A percentile compares a stretch with the other conserved stretches of the same genome.
Evolutionary conservation across 148 eudicot species (phyloP).

Genomic region (Spergularia marina): DNA sequence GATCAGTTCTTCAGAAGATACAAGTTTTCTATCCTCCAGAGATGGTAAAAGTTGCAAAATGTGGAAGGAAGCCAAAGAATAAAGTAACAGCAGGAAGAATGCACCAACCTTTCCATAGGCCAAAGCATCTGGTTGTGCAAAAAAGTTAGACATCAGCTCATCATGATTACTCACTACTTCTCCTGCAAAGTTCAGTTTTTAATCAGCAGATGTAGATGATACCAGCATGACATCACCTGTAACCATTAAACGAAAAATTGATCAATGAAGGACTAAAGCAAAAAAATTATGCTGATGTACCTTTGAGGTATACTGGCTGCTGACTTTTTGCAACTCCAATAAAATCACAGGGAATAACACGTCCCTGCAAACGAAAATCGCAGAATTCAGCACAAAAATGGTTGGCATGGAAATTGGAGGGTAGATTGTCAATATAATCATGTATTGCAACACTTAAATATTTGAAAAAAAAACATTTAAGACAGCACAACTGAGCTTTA

Average conservation of each 20-base stretch:
- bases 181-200: constrained; percentile 45
- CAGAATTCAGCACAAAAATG: constrained; percentile 8
- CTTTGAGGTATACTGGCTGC: constrained; percentile 92
- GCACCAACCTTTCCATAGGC: constrained; percentile 90
- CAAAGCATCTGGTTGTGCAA: constrained; percentile 98
- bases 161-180: constrained; percentile 94
- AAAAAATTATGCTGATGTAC: constrained; percentile 28
- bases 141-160: constrained; percentile 99
- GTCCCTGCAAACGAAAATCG: constrained; percentile 62
- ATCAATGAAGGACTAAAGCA: not conserved
- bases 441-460: not conserved
- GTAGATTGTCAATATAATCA: not conserved
- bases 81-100: not conserved
- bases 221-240: not conserved
- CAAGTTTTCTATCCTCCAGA: not conserved
- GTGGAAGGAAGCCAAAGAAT: not conserved
- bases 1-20: not conserved
- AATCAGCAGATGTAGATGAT: constrained; percentile 5
- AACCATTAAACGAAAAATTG: not conserved
- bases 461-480: not conserved
- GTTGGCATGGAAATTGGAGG: not conserved
- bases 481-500: no score
- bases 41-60: not conserved
- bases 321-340: constrained; percentile 92
- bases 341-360: constrained; percentile 96